These are phyloP conservation scores for Candida mesenterica DNA, from an alignment of 1,139 yeast genomes.

Conservation along the genomic window DNA sequence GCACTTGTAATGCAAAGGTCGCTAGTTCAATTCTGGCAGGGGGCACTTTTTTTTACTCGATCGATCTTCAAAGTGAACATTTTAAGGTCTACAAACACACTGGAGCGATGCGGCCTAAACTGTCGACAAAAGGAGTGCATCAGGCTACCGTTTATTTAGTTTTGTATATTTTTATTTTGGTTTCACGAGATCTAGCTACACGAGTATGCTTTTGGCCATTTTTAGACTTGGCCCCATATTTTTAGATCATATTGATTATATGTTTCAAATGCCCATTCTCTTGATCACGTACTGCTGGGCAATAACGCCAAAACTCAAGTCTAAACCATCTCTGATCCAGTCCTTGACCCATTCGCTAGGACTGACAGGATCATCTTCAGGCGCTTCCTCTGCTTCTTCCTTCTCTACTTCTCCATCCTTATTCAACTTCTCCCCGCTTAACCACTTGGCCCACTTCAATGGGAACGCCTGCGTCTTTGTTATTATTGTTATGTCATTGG, in stretches of 20 bases:
- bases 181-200: too few relatives aligned
- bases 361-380: slow-evolving; percentile 48
- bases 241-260: neutral
- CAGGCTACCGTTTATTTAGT: too few relatives aligned
- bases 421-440: slow-evolving; percentile 49
- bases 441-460: slow-evolving; percentile 83
- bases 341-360: slow-evolving; percentile 95
- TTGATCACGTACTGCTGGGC: slow-evolving; percentile 90
- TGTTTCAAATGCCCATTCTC: slow-evolving; percentile 71
- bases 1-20: slow-evolving; percentile 96
- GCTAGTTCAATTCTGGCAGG: slow-evolving; percentile 94
- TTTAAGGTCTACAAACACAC: too few relatives aligned
- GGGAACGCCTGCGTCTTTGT: slow-evolving; percentile 91
- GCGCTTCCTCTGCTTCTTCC: slow-evolving; percentile 16
- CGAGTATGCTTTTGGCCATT: too few relatives aligned
- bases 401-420: slow-evolving; percentile 12
- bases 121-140: too few relatives aligned
- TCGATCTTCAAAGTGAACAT: too few relatives aligned
- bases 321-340: slow-evolving; percentile 85
- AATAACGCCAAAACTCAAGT: slow-evolving; percentile 74
- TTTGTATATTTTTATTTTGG: too few relatives aligned
- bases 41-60: slow-evolving; percentile 46
- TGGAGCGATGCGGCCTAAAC: too few relatives aligned
- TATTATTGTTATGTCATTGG: slow-evolving; percentile 69
- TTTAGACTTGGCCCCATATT: neutral